Base-by-base conservation (phyloP, 2,329 filamentous ascomycete genomes). In the Alternaria gansuensis region DNA sequence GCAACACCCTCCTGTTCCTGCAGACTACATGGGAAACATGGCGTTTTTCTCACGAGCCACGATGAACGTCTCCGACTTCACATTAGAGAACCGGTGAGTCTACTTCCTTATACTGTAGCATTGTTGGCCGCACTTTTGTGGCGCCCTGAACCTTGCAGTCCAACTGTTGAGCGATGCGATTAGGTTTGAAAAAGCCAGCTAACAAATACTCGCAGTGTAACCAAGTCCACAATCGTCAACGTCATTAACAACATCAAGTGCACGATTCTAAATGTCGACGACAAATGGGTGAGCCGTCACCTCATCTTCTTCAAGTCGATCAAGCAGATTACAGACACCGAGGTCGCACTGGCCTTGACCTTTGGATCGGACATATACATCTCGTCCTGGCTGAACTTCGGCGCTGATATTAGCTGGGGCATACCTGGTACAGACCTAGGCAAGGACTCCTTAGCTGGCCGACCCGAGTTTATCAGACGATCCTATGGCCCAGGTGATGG, bases 341-440 rank as follows among this genome's bases (percentile, higher is more conserved):
- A 75, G 43, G 65, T 68, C 37, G 71, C 69, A 8, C 61, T 77
- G 8, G 64, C 65, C 4, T 67, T 75, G 41, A 59, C 57, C 2
- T 73, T 74, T 41, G 74, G 73, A 8, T 64, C 72, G 8, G 74
- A 77, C 51, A 65, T 75, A 21, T 77, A 75, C 58, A 71, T 77
- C 29, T 75, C 74, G 4, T 74, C 70, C 21, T 77, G 74, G 74
- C 63, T 75, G 40, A 72, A 77, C 58, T 74, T 75, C 40, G 72
- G 70, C 26, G 72, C 69, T 9, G 71, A 75, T 49, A 53, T 68
- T 31, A 62, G 67, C 49, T 77, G 74, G 74, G 64, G 67, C 51
- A 76, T 77, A 54, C 74, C 74, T 28, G 74, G 74, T 13, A 75
- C 74, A 9, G 68, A 73, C 51, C 44, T 70, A 44, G 51, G 53